Conservation (phyloP, 805 yeast species). For the Zygosaccharomyces pseudorouxii region DNA sequence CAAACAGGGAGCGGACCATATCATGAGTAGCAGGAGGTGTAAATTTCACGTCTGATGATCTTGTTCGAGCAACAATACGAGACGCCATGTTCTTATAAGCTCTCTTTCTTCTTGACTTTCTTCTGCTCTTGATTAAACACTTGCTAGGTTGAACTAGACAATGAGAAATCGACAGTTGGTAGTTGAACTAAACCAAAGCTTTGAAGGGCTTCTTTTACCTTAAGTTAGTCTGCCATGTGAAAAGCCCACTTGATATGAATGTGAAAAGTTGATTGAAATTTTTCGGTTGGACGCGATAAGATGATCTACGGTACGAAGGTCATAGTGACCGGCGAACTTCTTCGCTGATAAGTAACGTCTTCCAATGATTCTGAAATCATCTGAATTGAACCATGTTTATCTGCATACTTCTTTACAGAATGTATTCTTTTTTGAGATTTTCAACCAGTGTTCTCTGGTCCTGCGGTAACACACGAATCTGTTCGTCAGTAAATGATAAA, state of each 20-base stretch:
- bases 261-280: constrained; percentile 1
- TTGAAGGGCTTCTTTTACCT: neutral
- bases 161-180: neutral
- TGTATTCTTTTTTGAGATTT: constrained; percentile 51
- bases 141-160: constrained; percentile 14
- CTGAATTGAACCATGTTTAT: neutral
- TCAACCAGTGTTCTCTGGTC: constrained; percentile 51
- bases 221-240: constrained; percentile 2
- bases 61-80: constrained; percentile 23
- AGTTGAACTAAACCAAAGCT: neutral
- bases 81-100: neutral
- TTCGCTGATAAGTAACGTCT: neutral
- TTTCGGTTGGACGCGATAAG: neutral
- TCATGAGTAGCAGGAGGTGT: constrained; percentile 58
- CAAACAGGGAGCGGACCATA: constrained; percentile 76
- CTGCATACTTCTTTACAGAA: constrained; percentile 19
- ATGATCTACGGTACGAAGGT: neutral
- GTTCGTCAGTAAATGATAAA: constrained; percentile 41
- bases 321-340: neutral
- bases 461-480: constrained; percentile 40
- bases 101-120: neutral
- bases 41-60: constrained; percentile 34
- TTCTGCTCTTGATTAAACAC: neutral
- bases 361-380: neutral
- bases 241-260: neutral